phyloP scores from a whole-genome alignment of 768 basidiomycete genomes.

The Mycena albidolilacea region DNA sequence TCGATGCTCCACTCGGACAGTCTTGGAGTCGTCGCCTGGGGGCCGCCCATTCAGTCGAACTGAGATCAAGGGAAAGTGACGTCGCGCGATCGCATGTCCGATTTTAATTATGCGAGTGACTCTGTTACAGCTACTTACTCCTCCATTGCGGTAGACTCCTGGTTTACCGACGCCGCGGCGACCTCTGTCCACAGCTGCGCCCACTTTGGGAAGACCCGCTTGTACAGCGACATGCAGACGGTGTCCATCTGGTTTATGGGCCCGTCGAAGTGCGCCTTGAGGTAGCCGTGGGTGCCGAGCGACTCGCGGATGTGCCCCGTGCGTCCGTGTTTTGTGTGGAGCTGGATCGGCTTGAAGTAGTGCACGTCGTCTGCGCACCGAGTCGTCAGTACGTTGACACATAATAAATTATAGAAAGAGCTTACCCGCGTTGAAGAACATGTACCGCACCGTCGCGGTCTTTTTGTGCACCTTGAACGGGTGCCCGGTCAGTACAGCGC shows the following conservation, averaged over 20 bases:
- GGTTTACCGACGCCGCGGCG: background rate
- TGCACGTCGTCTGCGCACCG: constrained; percentile 78
- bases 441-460: constrained; percentile 96
- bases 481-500: constrained; percentile 95
- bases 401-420: background rate
- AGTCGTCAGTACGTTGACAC: constrained; percentile 28
- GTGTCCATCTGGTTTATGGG: constrained; percentile 97
- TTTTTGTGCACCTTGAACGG: constrained; percentile 98
- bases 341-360: constrained; percentile 94
- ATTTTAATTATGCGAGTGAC: constrained; percentile 27
- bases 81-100: background rate
- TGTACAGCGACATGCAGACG: constrained; percentile 95
- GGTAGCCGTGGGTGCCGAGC: constrained; percentile 97
- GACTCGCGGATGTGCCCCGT: constrained; percentile 92
- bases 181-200: constrained; percentile 64
- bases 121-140: constrained; percentile 52
- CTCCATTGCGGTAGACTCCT: constrained; percentile 53
- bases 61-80: background rate
- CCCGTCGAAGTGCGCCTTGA: constrained; percentile 96
- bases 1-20: constrained; percentile 26
- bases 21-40: background rate
- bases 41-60: background rate
- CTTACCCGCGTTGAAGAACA: constrained; percentile 95
- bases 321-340: constrained; percentile 93
- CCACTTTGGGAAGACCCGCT: constrained; percentile 95